These are phyloP conservation scores for Symbiodinium natans DNA, from an alignment of 73 alveolate genomes.

Conservation along the genomic window DNA sequence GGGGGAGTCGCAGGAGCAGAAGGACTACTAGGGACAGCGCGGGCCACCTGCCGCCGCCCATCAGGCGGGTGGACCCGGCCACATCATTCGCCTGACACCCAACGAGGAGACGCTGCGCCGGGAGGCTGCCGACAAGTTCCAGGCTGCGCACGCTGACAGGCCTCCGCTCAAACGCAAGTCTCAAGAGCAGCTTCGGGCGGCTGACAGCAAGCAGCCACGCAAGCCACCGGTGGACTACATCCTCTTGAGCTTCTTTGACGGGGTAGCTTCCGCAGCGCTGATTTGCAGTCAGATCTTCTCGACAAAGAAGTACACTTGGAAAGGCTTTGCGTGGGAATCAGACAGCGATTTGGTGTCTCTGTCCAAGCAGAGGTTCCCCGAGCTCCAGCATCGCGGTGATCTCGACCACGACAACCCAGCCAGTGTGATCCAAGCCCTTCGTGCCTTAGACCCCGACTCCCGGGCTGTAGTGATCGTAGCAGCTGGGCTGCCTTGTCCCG, in stretches of 20 bases:
- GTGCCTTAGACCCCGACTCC: background rate
- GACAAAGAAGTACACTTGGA: background rate
- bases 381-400: background rate
- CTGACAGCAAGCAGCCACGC: background rate
- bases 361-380: background rate
- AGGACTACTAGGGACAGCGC: background rate
- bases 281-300: background rate
- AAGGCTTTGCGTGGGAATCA: background rate
- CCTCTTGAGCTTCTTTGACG: background rate
- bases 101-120: background rate
- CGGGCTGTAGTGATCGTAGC: background rate
- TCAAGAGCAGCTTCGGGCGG: no score
- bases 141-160: background rate
- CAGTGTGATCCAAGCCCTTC: background rate
- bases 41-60: background rate
- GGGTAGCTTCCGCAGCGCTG: background rate
- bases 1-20: background rate
- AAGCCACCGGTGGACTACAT: background rate
- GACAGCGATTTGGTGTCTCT: background rate
- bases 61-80: slow-evolving; percentile 21
- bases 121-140: background rate
- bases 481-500: background rate
- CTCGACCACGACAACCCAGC: background rate
- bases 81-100: background rate
- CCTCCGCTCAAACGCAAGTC: background rate